Evolutionary conservation across 2,329 filamentous ascomycete genomes (phyloP).

Genomic region (Ophiostoma triangulosporum): DNA sequence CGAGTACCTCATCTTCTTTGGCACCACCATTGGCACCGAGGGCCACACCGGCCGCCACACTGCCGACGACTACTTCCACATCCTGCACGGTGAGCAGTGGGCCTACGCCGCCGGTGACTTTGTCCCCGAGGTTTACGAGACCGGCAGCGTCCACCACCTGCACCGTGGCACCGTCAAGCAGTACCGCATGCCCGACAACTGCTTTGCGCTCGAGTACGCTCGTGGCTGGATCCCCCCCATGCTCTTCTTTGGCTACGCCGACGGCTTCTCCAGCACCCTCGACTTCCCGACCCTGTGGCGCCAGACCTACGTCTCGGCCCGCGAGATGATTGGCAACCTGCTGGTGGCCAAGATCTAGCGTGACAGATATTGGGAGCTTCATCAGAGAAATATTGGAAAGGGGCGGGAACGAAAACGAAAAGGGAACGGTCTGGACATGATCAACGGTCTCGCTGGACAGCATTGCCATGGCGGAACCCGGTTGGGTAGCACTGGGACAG

Average conservation of each 20-base stretch:
- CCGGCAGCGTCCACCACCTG: constrained; percentile 60
- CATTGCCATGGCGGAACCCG: too few relatives aligned
- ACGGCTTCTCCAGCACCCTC: constrained; percentile 65
- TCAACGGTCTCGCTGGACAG: too few relatives aligned
- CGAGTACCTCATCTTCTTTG: constrained; percentile 84
- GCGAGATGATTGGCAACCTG: constrained; percentile 65
- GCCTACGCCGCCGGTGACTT: constrained; percentile 59
- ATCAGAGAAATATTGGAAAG: neutral
- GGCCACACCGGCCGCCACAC: constrained; percentile 82
- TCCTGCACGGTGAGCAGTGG: constrained; percentile 63
- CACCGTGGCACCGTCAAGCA: constrained; percentile 61
- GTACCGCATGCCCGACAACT: constrained; percentile 64
- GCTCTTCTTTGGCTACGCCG: constrained; percentile 80
- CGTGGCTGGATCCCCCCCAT: constrained; percentile 86
- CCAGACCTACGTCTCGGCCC: constrained; percentile 59
- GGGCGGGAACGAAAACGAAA: neutral
- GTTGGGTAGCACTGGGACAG: too few relatives aligned
- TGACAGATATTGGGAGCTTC: neutral
- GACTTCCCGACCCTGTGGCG: constrained; percentile 76
- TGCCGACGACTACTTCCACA: constrained; percentile 90
- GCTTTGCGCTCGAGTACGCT: constrained; percentile 75
- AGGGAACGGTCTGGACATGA: neutral
- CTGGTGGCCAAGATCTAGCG: constrained; percentile 52
- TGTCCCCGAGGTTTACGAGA: constrained; percentile 54
- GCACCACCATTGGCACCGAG: constrained; percentile 71